Percentiles rank a stretch among this genome's conserved stretches.
Evolutionary conservation across 208 protist genomes (phyloP).

Genomic region (Trypanosoma mega): DNA sequence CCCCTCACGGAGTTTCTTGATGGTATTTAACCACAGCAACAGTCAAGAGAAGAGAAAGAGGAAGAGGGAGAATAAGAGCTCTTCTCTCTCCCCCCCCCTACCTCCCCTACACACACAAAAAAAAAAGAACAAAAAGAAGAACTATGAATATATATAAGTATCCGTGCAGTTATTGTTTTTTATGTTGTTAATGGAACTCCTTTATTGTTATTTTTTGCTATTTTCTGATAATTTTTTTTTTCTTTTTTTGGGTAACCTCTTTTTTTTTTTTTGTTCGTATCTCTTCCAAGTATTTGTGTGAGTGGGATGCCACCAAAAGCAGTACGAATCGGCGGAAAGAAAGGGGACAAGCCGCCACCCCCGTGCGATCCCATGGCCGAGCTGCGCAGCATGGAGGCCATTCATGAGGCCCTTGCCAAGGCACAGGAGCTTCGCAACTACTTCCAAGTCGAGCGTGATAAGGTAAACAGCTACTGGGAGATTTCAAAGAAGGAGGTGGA

Average conservation of each 20-base stretch:
- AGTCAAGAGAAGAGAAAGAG: neutral
- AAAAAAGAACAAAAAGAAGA: neutral
- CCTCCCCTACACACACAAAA: too few species aligned
- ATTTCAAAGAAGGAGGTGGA: slow-evolving; percentile 93
- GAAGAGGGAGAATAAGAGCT: neutral
- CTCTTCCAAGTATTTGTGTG: too few species aligned
- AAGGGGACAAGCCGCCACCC: slow-evolving; percentile 16
- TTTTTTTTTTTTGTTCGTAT: slow-evolving; percentile 1
- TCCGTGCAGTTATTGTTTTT: too few species aligned
- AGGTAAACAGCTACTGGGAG: slow-evolving; percentile 93
- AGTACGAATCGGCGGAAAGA: neutral
- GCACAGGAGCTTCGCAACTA: slow-evolving; percentile 94
- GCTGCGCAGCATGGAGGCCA: slow-evolving; percentile 26
- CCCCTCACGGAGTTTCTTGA: slow-evolving; percentile 31
- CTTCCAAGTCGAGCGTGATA: slow-evolving; percentile 96
- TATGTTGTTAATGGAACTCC: neutral
- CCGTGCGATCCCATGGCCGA: slow-evolving; percentile 26
- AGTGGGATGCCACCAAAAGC: slow-evolving; percentile 4
- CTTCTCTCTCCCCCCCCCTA: too few species aligned
- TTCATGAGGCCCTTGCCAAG: slow-evolving; percentile 84
- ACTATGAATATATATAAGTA: slow-evolving; percentile 1
- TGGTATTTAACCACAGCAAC: slow-evolving; percentile 15
- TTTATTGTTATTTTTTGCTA: neutral
- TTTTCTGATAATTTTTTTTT: slow-evolving; percentile 10
- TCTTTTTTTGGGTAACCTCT: neutral